Base-by-base conservation (phyloP, 1,139 yeast species). In the Suhomyces yuchorum region DNA sequence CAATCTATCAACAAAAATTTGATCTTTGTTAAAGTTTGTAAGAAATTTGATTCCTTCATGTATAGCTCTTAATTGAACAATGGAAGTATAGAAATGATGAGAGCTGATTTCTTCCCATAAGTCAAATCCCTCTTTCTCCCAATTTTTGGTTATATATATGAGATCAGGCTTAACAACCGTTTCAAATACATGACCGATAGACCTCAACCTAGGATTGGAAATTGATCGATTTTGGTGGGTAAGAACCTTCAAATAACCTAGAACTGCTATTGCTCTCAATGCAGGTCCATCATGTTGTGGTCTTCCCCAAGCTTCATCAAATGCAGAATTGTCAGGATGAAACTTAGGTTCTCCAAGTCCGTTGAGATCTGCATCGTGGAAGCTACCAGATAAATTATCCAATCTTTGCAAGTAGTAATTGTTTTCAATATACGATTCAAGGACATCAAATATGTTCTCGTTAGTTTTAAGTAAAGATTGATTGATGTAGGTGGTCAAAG, bases 221-320 rank as follows among this genome's bases (percentile, higher is more conserved):
- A 75, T 53, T 8, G 55, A 51, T 8, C 57, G 46, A 28, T 66
- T 63, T 50, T 65, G 64, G 37, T 69, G 61, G 5, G 68, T 56
- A 49, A 84, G 63, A 9, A 75, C 56, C 23, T 68, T 66, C 51
- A 89, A 60, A 62, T 81, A 89, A 52, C 80, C 79, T 42, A 81
- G 66, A 26, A 86, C 75, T 1, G 96, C 77, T 44, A 85, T 75
- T 3, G 84, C 77, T 55, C 98, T 76, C 49, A 92, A 73, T 0
- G 96, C 95, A 0, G 98, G 97, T 0, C 98, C 98, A 65, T 93
- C 99, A 52, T 90, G 78, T 66, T 92, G 99, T 0, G 99, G 99
- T 57, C 99, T 76, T 1, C 98, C 98, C 99, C 98, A 92, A 36
- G 71, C 63, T 2, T 72, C 82, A 14, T 67, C 63, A 57, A 86